Conservation (phyloP, 805 yeast species). For the Candida patagonica region DNA sequence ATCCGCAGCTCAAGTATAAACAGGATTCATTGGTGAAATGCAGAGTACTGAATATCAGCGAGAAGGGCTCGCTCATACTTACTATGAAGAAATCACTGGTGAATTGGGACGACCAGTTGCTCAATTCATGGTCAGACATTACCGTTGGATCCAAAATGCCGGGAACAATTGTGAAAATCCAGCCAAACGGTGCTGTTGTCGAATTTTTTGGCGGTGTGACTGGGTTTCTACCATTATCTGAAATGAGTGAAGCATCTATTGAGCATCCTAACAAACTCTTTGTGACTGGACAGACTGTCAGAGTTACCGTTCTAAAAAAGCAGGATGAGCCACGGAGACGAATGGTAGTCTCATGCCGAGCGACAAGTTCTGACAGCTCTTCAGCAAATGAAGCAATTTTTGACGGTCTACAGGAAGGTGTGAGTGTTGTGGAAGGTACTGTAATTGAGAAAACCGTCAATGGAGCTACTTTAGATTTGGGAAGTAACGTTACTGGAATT, state of each 20-base stretch:
- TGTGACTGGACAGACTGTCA: conserved; percentile 74
- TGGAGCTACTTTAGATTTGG: conserved; percentile 54
- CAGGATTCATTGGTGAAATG: conserved; percentile 65
- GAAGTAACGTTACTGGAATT: conserved; percentile 53
- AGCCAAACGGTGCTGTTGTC: conserved; percentile 70
- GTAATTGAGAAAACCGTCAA: conserved; percentile 73
- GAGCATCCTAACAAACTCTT: conserved; percentile 68
- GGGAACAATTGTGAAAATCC: conserved; percentile 67
- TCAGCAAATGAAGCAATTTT: background rate
- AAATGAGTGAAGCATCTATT: conserved; percentile 84
- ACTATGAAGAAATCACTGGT: conserved; percentile 83
- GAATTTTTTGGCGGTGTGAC: conserved; percentile 70
- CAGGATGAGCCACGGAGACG: conserved; percentile 46
- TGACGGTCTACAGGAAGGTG: conserved; percentile 1
- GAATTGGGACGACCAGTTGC: conserved; percentile 33
- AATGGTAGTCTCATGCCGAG: conserved; percentile 65
- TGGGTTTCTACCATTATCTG: conserved; percentile 79
- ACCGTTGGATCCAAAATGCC: conserved; percentile 46
- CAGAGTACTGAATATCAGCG: conserved; percentile 22
- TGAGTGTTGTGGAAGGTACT: conserved; percentile 40
- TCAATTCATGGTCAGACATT: conserved; percentile 42
- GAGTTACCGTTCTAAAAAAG: conserved; percentile 47
- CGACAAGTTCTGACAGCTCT: conserved; percentile 30
- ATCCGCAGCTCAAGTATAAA: conserved; percentile 90
- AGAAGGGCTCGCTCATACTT: conserved; percentile 42